Percentiles rank a stretch among this genome's conserved stretches.
Evolutionary conservation across 805 yeast species (phyloP).

Genomic region (Torulaspora quercuum): DNA sequence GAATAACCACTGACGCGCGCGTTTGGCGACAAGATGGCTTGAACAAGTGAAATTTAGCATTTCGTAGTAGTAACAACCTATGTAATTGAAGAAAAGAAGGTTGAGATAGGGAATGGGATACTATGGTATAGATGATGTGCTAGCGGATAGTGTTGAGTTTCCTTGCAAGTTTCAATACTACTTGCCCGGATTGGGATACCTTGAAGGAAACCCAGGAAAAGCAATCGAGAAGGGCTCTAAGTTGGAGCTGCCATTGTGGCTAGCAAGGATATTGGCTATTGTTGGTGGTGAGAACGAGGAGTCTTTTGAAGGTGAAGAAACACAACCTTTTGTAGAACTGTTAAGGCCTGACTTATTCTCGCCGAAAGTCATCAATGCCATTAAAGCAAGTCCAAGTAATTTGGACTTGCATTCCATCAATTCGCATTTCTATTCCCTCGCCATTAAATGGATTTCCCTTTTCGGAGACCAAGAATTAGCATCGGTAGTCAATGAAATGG

Average conservation of each 20-base stretch:
- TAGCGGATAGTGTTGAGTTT: conserved; percentile 66
- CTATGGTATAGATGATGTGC: conserved; percentile 73
- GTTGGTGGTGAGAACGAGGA: conserved; percentile 36
- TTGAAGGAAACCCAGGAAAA: conserved; percentile 73
- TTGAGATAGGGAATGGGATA: conserved; percentile 44
- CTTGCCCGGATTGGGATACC: conserved; percentile 83
- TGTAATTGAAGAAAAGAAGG: too few species aligned
- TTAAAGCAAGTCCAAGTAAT: conserved; percentile 63
- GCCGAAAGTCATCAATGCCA: conserved; percentile 69
- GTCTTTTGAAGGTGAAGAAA: conserved; percentile 28
- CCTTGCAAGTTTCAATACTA: conserved; percentile 76
- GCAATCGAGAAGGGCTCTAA: conserved; percentile 52
- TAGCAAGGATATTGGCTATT: conserved; percentile 73
- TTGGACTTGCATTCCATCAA: conserved; percentile 66
- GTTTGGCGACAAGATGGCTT: too few species aligned
- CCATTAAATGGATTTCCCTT: conserved; percentile 72
- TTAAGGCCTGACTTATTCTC: conserved; percentile 68
- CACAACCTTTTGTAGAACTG: conserved; percentile 58
- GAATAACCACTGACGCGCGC: conserved; percentile 1
- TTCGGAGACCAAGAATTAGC: conserved; percentile 64
- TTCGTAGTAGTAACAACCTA: too few species aligned
- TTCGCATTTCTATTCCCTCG: conserved; percentile 65
- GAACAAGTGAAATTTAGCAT: too few species aligned
- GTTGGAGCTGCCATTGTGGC: conserved; percentile 83
- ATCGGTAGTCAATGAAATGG: conserved; percentile 48